A percentile compares a stretch with the other conserved stretches of the same genome.
phyloP scores from a whole-genome alignment of 2,329 filamentous ascomycete species.

The Fusarium irregulare region DNA sequence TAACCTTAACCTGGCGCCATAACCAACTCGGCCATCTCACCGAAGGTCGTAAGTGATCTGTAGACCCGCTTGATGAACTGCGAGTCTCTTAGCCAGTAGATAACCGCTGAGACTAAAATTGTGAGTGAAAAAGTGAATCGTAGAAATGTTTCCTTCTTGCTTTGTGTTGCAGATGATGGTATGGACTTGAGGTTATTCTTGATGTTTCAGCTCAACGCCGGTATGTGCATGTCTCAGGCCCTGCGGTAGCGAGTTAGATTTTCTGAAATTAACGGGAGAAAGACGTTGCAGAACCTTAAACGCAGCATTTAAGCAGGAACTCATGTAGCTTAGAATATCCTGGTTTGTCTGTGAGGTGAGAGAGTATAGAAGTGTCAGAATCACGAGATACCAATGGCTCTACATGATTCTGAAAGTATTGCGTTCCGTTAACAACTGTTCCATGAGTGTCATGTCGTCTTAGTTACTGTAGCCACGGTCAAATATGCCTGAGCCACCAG shows the following conservation, averaged over 20 bases:
- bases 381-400: not conserved
- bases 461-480: not conserved
- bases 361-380: not conserved
- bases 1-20: constrained; percentile 37
- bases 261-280: not conserved
- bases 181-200: not conserved
- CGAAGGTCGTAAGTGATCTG: not conserved
- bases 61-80: constrained; percentile 2
- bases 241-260: not conserved
- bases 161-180: not conserved
- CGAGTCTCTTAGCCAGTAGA: rapidly evolving
- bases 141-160: not conserved
- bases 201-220: not conserved
- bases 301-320: not conserved
- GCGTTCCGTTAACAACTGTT: not conserved
- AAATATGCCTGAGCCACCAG: not conserved
- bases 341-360: not conserved
- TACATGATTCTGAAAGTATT: not conserved
- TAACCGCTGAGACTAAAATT: not conserved
- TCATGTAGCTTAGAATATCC: not conserved
- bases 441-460: not conserved
- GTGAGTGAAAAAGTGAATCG: not conserved
- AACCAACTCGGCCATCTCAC: constrained; percentile 47
- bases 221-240: not conserved
- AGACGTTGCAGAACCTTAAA: not conserved